These are phyloP conservation scores for Nemania bipapillata DNA, from an alignment of 2,329 filamentous ascomycete species.

Conservation along the genomic window DNA sequence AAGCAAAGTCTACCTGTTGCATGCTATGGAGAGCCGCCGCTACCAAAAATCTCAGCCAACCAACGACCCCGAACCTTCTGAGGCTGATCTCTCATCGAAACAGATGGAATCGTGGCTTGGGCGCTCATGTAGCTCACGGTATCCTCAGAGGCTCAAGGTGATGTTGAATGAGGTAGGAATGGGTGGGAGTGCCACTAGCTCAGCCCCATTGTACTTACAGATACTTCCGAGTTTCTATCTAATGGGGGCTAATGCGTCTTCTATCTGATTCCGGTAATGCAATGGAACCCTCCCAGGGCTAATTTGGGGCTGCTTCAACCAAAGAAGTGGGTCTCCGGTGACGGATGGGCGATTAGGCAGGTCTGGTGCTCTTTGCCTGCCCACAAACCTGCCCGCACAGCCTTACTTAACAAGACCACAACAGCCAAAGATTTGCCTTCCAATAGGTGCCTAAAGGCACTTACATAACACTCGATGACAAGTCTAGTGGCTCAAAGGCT, in stretches of 20 bases:
- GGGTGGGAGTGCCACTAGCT: slow-evolving; percentile 11
- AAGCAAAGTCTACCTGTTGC: neutral
- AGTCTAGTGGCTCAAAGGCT: too few relatives aligned
- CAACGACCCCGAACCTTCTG: slow-evolving; percentile 27
- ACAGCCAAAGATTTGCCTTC: too few relatives aligned
- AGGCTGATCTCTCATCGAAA: slow-evolving; percentile 52
- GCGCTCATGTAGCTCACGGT: slow-evolving; percentile 41
- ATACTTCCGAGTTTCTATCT: slow-evolving; percentile 31
- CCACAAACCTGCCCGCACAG: neutral
- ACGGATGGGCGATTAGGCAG: slow-evolving; percentile 23
- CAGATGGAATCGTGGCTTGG: slow-evolving; percentile 52
- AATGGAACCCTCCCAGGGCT: slow-evolving; percentile 30
- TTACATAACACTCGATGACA: too few relatives aligned
- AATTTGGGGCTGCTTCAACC: slow-evolving; percentile 1
- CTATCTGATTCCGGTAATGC: slow-evolving; percentile 37
- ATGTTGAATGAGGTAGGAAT: neutral
- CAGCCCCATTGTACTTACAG: slow-evolving; percentile 44
- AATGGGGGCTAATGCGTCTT: slow-evolving; percentile 23
- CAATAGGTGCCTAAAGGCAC: too few relatives aligned
- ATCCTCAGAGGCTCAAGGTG: slow-evolving; percentile 36
- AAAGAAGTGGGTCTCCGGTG: slow-evolving; percentile 23
- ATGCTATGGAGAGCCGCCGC: slow-evolving; percentile 28
- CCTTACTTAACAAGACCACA: neutral
- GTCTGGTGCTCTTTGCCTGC: neutral
- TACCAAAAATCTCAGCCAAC: slow-evolving; percentile 21